Evolutionary conservation across 176 grass and related monocot species (phyloP).

Genomic region (maize (Zea mays)): Zm-B73-REFERENCE-NAM-5.0 NC_050104.1:50995501-50996000

Average conservation of each 20-base stretch:
- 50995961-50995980: conserved; percentile 64
- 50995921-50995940: conserved; percentile 59
- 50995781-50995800: conserved; percentile 83
- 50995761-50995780: conserved; percentile 70
- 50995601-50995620: conserved; percentile 42
- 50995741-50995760: conserved; percentile 57
- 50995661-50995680: conserved; percentile 48
- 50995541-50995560: conserved; percentile 68
- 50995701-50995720: conserved; percentile 61
- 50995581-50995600: conserved; percentile 55
- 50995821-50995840: conserved; percentile 69
- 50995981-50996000: conserved; percentile 46
- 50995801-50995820: conserved; percentile 30
- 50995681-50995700: conserved; percentile 70
- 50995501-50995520: conserved; percentile 73
- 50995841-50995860: conserved; percentile 30
- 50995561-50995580: conserved; percentile 58
- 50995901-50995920: conserved; percentile 60
- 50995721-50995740: conserved; percentile 76
- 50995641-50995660: conserved; percentile 73
- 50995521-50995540: conserved; percentile 58
- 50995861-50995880: conserved; percentile 39
- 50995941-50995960: conserved; percentile 53
- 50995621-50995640: conserved; percentile 59
- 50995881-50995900: conserved; percentile 23